Evolutionary conservation across 306 rosid species (phyloP).

Genomic region (Cercis canadensis): DNA sequence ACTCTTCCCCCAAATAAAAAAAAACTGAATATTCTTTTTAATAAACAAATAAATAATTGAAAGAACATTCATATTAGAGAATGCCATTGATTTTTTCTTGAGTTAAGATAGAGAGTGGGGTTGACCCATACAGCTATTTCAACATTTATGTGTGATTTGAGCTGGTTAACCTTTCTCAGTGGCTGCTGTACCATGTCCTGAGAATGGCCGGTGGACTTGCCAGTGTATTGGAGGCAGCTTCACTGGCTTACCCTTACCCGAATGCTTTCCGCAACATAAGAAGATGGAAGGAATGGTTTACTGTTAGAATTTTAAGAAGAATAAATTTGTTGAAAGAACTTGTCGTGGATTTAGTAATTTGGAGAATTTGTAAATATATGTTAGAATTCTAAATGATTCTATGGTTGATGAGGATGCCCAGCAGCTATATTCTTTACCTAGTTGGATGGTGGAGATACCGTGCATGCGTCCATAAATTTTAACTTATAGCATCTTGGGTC

Average conservation of each 20-base stretch:
- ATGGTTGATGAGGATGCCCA: neutral
- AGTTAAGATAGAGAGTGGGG: neutral
- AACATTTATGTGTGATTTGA: neutral
- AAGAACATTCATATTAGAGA: neutral
- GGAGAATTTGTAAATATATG: no score
- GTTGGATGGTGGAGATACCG: slow-evolving; percentile 8
- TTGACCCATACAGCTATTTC: slow-evolving; percentile 4
- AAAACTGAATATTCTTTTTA: no score
- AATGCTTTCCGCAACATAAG: neutral
- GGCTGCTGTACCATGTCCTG: no score
- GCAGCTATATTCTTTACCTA: neutral
- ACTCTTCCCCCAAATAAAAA: no score
- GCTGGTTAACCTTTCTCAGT: neutral
- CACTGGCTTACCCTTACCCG: no score
- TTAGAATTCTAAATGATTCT: neutral
- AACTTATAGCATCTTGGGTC: neutral
- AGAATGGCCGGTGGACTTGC: no score
- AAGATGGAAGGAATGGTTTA: slow-evolving; percentile 2
- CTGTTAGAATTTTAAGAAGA: slow-evolving; percentile 10
- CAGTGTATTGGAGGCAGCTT: no score
- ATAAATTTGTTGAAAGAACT: no score
- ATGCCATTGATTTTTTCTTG: neutral
- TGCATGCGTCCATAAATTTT: neutral
- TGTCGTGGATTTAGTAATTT: no score
- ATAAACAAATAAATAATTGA: neutral